Base-by-base conservation (phyloP, 1,284 basidiomycete genomes). In the Microbotryum scabiosae region DNA sequence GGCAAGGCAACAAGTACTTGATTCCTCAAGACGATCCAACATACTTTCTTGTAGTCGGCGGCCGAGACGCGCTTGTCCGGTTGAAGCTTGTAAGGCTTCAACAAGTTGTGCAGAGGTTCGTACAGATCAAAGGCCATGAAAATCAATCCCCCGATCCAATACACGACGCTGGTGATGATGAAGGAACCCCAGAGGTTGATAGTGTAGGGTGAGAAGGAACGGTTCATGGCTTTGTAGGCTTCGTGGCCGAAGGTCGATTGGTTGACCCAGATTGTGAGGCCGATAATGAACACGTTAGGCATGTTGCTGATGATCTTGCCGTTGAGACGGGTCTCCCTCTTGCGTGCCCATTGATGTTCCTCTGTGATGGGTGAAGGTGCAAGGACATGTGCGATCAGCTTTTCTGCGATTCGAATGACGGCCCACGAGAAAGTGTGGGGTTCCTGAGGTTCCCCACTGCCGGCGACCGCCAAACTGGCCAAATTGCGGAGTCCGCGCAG, bases 51-150 rank as follows among this genome's bases (percentile, higher is more conserved):
- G 49, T 57, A 57, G 48, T 57, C 56, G 20, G 21, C 26, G 36
- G n/a, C 36, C 16, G 47, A 23, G 10, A 51, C 18, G 16, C 48
- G 47, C 12, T n/a, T 28, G 9, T 43, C 36, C 7, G 56, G 56
- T n/a, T 57, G 56, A 6, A 57, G 47, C 56, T 43, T 41, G 30
- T 10, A 54, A n/a, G 51, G 51, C 20, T 52, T 52, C 21, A 52
- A 12, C 4, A 52, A 5, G 4, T 52, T 32, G 51, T 25, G 26
- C 9, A 52, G 20, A 12, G 51, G 51, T 10, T 43, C n/a, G 20
- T n/a, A 51, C 41, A 57, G 16, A 25, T 57, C 56, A 6, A 44
- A 16, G 1, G 48, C 32, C 56, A 57, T 57, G 36, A 41, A 57
- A 5, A 28, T 23, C 28, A 57, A 44, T 2, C 56, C 56, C 9